Evolutionary conservation across 306 rosid species (phyloP).

Genomic region (Lithocarpus polystachyus): DNA sequence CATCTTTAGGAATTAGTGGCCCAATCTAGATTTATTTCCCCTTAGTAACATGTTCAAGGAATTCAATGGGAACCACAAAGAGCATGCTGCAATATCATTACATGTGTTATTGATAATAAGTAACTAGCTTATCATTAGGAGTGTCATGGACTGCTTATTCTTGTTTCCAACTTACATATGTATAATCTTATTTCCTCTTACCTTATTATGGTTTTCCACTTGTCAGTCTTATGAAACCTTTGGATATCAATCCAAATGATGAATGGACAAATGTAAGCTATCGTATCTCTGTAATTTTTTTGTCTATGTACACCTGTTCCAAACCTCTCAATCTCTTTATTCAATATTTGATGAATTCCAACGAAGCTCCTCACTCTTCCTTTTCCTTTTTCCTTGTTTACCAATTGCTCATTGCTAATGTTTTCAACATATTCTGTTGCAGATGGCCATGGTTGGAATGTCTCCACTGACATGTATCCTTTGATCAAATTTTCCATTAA

Average conservation of each 20-base stretch:
- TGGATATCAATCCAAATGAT: conserved; percentile 88
- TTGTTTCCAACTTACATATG: conserved; percentile 11
- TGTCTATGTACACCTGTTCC: conserved; percentile 6
- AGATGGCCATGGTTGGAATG: conserved; percentile 95
- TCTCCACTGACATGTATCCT: conserved; percentile 99
- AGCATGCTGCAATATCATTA: conserved; percentile 5
- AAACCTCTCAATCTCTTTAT: not conserved
- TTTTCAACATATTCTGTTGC: conserved; percentile 36
- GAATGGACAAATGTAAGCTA: conserved; percentile 90
- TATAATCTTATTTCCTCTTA: conserved; percentile 3
- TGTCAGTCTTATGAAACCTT: conserved; percentile 91
- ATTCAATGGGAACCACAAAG: conserved; percentile 2
- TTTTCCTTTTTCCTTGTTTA: conserved; percentile 22
- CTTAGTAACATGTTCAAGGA: not conserved
- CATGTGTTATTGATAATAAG: conserved; percentile 6
- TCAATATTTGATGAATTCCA: conserved; percentile 12
- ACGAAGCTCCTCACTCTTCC: not conserved
- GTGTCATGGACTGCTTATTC: not conserved
- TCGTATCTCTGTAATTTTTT: conserved; percentile 14
- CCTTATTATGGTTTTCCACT: conserved; percentile 25
- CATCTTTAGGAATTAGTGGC: conserved; percentile 4
- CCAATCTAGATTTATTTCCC: not conserved
- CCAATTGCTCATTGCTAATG: conserved; percentile 26
- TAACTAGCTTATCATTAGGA: conserved; percentile 11
- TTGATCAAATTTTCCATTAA: conserved; percentile 17